Evolutionary conservation across 2,329 filamentous ascomycete genomes (phyloP), one percentile per base, ranked within the genome.

Genomic region (Diaporthe eres): DNA sequence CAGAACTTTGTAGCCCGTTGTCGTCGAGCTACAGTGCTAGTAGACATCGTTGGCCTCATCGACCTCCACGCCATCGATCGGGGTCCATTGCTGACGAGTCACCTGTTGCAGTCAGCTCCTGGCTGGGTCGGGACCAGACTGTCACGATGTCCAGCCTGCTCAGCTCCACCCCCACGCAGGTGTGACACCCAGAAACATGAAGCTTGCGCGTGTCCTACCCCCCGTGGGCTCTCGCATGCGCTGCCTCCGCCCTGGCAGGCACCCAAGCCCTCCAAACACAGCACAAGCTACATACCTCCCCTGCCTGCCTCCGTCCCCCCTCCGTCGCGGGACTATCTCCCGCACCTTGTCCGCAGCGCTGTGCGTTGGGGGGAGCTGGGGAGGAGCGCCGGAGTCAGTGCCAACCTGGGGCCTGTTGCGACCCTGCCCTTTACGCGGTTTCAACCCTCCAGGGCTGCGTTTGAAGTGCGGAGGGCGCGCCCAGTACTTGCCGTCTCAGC

Each of bases 101-200:
- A 70, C 65, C 65, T 70, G 65, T 53, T 25, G 34, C 34, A 42
- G 65, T 25, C 42, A 39, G 65, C n/a, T 34, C 55, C 31, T 55
- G 31, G 34, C 31, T 39, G 47, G 47, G 65, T 49, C 44, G 44
- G 61, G 10, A 28, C 22, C 47, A 55, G 49, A 55, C 12, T 55
- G 65, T 55, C 65, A 70, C 65, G 49, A 70, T 70, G 65, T 70
- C 49, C 65, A 55, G 65, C 65, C 34, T 19, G 65, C 49, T 34
- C 47, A 70, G 47, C 65, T 55, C 34, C 47, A 70, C 65, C 65
- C 65, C 65, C 65, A 70, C 65, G 65, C 65, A 70, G 44, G 65
- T 70, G 65, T 70, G 65, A 70, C 65, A 68, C 22, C 65, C 31
- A 68, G 65, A 68, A 68, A 68, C 65, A 68, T 53, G 47, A 51